Evolutionary conservation across 805 yeast genomes (phyloP), one percentile per base, ranked within the genome.

Genomic region (Kodamaea kakaduensis): DNA sequence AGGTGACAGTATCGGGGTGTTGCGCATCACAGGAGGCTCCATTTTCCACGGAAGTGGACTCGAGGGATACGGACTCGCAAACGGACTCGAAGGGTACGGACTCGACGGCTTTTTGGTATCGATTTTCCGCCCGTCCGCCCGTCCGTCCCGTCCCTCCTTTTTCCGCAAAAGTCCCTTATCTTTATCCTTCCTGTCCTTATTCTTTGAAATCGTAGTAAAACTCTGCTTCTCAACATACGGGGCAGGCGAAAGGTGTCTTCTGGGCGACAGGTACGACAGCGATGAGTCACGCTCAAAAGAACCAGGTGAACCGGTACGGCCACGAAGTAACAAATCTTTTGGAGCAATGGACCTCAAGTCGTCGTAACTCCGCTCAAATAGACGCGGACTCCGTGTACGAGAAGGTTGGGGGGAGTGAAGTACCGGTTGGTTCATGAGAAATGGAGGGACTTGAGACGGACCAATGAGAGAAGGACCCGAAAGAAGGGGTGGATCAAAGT

Each of bases 201-300:
- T 79, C 45, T 78, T 65, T 48, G 78, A 86, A 14, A 79, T 67
- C 0, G 83, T 73, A 9, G 88, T 73, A 51, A 80, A 58, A 14
- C 81, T 82, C 1, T 75, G 70, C 39, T 66, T 65, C 20, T 57
- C 59, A 41, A 57, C 56, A 55, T 66, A 44, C 2, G 69, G 69
- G 1, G 69, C 69, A 2, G 83, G 78, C 1, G 83, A 78, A 5
- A 78, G 60, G 20, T 72, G 77, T 40, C 81, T 58, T 48, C 80
- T 62, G 10, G 84, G 84, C 1, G 82, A 74, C 25, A 69, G 48
- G 50, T 58, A 47, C 35, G 60, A 52, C 12, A 64, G 55, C 33
- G 60, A 52, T 9, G 65, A 54, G 26, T 46, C 52, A 8, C 31
- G 38, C 20, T 31, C 28, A 7, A 26, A 26, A 9, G 25, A 26